Evolutionary conservation across 495 filamentous ascomycete genomes (phyloP), one percentile per base, ranked within the genome.

Genomic region (Penicillium arizonense): DNA sequence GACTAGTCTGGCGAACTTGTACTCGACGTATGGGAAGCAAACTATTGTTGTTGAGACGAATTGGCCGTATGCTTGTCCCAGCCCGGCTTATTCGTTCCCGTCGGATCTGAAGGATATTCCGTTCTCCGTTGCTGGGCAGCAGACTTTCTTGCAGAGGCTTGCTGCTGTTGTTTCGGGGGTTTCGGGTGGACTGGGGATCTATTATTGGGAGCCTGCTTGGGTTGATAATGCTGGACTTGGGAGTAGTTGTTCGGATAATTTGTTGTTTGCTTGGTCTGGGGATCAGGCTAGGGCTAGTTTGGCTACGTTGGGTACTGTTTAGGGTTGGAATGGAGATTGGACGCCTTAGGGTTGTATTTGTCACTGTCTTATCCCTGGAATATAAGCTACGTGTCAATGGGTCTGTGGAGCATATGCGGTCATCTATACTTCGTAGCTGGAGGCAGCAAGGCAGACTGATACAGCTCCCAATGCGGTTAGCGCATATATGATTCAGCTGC

Each of bases 181-280:
- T 4, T 71, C 65, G 3, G 76, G 77, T 10, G 72, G 71, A 0
- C 20, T 71, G 47, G 85, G 85, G 0, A 53, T 88, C 38, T 87
- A 86, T 59, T 89, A 87, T 48, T 88, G 86, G 85, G 84, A 88
- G 62, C 86, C 85, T 4, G 84, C 79, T 7, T 89, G 85, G 85
- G 72, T 87, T 39, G 68, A 81, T 39, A 87, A 88, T 63, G 77
- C 77, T 11, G 77, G 64, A 11, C 65, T 88, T 50, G 86, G 87
- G 20, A 77, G 75, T 34, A 76, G 76, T 23, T 82, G 78, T 57
- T 53, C 62, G 24, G 72, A 81, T 65, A 76, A 75, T 57, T 47
- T 79, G 48, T 55, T 81, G 66, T 67, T 80, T 52, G 67, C 65
- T 46, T 71, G 42, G 21, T 23, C 44, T 18, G 64, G 49, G 18